Base-by-base conservation (phyloP, 2,329 filamentous ascomycete species). In the Colletotrichum siamense region DNA sequence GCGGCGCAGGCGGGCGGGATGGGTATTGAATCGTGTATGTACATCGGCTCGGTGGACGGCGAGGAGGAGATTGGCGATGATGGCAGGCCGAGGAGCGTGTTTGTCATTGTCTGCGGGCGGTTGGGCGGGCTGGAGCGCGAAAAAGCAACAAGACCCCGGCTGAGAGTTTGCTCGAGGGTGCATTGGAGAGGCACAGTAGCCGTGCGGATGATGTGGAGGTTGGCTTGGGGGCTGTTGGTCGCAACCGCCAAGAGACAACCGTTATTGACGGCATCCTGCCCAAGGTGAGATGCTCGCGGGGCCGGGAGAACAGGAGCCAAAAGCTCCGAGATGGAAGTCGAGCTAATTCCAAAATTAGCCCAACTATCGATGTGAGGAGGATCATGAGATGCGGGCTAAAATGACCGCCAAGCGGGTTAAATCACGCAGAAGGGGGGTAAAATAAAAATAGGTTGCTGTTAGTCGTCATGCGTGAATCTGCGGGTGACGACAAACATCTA, bases 391-490 rank as follows among this genome's bases (percentile, higher is more conserved):
- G n/a, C 18, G 52, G 61, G 49, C 67, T 52, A 69, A 70, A 55
- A 49, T 73, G 24, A 32, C 13, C 30, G 57, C 28, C 24, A 61
- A 52, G 64, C 66, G 77, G 77, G 75, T 49, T 64, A 71, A 71
- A 59, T 71, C n/a, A 24, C 36, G 75, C 71, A 59, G 32, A 79
- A 69, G 71, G 82, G 81, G 78, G 79, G 80, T 82, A 84, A 83
- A 81, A 85, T 83, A 84, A 85, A 85, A 84, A 85, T 83, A 78
- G 67, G 63, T 55, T 16, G 62, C 28, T 77, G 72, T 75, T 78
- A 79, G 73, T 61, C 26, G 55, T 24, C 39, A 13, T 69, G 67
- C 68, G 34, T 57, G 68, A 66, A 69, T 28, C 32, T 79, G 77
- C 77, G 61, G 69, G 77, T 66, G 73, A 78, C 61, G 63, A 61